Evolutionary conservation across 306 rosid genomes (phyloP).

Genomic region (Betula pendula): DNA sequence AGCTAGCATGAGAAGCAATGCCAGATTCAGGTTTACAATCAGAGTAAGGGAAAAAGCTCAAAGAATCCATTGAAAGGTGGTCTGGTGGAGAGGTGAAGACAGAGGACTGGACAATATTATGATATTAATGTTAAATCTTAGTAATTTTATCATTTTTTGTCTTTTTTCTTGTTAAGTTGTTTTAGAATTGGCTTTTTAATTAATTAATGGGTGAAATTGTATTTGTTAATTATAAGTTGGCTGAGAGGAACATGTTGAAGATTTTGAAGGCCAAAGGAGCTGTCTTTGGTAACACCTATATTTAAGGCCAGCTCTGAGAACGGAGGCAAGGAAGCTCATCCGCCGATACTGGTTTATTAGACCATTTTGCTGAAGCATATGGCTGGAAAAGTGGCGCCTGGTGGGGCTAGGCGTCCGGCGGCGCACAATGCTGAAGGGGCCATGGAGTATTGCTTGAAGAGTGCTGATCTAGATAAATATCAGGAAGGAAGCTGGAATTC

Average conservation of each 20-base stretch:
- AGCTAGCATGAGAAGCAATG: slow-evolving; percentile 29
- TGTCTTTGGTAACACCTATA: slow-evolving; percentile 62
- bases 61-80: slow-evolving; percentile 56
- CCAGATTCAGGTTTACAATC: slow-evolving; percentile 26
- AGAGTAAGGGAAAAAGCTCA: slow-evolving; percentile 35
- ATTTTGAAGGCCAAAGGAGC: slow-evolving; percentile 73
- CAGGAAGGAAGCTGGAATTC: slow-evolving; percentile 72
- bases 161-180: not conserved
- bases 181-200: not conserved
- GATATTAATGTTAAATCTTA: not conserved
- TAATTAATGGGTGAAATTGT: not conserved
- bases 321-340: slow-evolving; percentile 78
- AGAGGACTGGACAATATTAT: not conserved
- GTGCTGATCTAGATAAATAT: slow-evolving; percentile 67
- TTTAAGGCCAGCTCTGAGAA: slow-evolving; percentile 69
- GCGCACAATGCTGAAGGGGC: slow-evolving; percentile 82
- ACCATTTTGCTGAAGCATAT: slow-evolving; percentile 91
- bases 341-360: slow-evolving; percentile 89
- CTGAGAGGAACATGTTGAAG: slow-evolving; percentile 75
- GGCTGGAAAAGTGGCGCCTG: slow-evolving; percentile 90
- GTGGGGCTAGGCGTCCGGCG: slow-evolving; percentile 71
- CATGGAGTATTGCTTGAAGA: slow-evolving; percentile 93
- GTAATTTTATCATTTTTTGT: not conserved
- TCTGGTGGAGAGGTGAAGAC: slow-evolving; percentile 45
- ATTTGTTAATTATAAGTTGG: slow-evolving; percentile 54